Evolutionary conservation across 306 rosid species (phyloP), one percentile per base, ranked within the genome.

Genomic region (Quercus gilva): DNA sequence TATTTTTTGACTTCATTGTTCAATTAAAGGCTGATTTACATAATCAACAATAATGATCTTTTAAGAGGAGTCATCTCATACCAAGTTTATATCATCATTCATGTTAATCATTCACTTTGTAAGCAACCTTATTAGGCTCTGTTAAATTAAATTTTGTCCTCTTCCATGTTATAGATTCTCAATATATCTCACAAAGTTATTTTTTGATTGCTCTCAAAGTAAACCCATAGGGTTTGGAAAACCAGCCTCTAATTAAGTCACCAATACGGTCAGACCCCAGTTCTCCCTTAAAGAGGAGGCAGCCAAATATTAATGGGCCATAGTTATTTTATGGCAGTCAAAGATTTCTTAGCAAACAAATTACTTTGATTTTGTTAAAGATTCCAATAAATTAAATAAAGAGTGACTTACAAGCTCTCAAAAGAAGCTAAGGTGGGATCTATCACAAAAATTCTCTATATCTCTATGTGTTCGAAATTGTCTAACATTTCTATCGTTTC

Each of bases 271-370:
- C 51, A 75, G 70, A 78, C 61, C 72, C 78, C 59, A 68, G 57
- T 71, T 78, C 72, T 68, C 49, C 64, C 64, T 55, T 52, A 86
- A 88, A 86, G 87, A 80, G 88, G 89, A 85, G 88, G 94, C 92
- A 89, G 74, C 80, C 84, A 82, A 83, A 92, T 89, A 87, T 89
- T 92, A 80, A 77, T 87, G 92, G 94, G 94, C 92, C 97, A 89
- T 74, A 76, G 85, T 81, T 73, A 88, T 86, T 90, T 92, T 80
- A 81, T 80, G 82, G 21, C 78, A 77, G 92, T 84, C 82, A 89
- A 88, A 83, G 84, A 86, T 83, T 77, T 83, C 85, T 67, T 63
- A 55, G 58, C 82, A 76, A 84, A 84, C 80, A 83, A 73, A 83
- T 87, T 78, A 78, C 85, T 89, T 83, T 86, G 19, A 41, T 28